Base-by-base conservation (phyloP, 345 rosid species). In the Boechera retrofracta region DNA sequence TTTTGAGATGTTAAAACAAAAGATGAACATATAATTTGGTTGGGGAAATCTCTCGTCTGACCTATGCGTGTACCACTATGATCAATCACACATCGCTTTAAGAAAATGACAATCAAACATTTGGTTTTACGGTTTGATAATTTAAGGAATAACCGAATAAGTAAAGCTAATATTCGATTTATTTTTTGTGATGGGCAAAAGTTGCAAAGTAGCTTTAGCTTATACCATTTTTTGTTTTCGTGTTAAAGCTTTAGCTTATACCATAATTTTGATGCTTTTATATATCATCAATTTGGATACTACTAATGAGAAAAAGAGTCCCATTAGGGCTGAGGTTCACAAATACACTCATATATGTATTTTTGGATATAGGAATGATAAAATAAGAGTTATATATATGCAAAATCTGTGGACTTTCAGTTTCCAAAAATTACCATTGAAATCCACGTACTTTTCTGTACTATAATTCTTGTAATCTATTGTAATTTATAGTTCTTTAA, bases 181-280 rank as follows among this genome's bases (percentile, higher is more conserved):
- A 2, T 15, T 54, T 9, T 28, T 53, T 53, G 26, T 38, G 1
- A 54, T 28, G 73, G 73, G 73, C 1, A 41, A 41, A 55, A 41
- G 64, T 55, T 31, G 5, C 31, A 55, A 69, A 69, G 53, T 69
- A 16, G 64, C 73, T 69, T 69, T 39, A 28, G 53, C 41, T 54
- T 69, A 54, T 16, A 41, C 41, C 10, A 21, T 21, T 21, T 21
- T 21, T 21, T 21, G 24, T 21, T 21, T 21, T 21, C 24, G 24
- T 21, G 24, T 21, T 21, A 21, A 21, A 16, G 64, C 73, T 69
- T 69, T 39, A 28, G 53, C 41, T 54, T 69, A 54, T 16, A 41
- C 41, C 6, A 26, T 39, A 64, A 52, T 24, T 28, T 28, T 28
- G 29, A 28, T 2, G 33, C 10, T 45, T 64, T 63, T 26, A 44